phyloP scores from a whole-genome alignment of 768 basidiomycete genomes.

The Tricholoma saponaceum region DNA sequence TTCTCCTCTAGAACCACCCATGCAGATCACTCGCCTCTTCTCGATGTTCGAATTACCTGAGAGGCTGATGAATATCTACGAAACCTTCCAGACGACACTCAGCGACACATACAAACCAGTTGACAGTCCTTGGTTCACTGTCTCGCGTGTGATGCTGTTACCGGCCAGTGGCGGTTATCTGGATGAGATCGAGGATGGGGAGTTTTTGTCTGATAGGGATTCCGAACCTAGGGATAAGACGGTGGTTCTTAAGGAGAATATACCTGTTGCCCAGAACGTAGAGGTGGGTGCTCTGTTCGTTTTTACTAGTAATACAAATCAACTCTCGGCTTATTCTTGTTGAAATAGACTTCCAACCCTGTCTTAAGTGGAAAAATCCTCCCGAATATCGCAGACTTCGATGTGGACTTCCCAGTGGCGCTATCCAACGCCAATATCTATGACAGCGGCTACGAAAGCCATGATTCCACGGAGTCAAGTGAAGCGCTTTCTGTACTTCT shows the following conservation, averaged over 20 bases:
- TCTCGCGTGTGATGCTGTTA: not conserved
- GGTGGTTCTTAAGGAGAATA: not conserved
- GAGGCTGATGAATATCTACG: not conserved
- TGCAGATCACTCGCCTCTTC: not conserved
- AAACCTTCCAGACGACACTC: not conserved
- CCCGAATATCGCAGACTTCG: constrained; percentile 10
- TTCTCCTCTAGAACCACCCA: not conserved
- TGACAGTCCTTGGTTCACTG: not conserved
- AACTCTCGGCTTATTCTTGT: not conserved
- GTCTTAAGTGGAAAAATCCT: constrained; percentile 9
- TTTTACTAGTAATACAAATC: not conserved
- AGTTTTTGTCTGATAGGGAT: not conserved
- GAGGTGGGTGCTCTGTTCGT: no score
- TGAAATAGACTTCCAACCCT: not conserved
- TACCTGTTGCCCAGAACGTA: not conserved
- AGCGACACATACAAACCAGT: not conserved
- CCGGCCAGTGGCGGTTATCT: not conserved
- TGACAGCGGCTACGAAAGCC: not conserved
- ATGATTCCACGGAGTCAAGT: constrained; percentile 8
- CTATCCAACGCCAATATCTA: constrained; percentile 4
- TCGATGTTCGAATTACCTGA: not conserved
- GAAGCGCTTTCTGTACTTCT: constrained; percentile 1
- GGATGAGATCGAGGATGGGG: not conserved
- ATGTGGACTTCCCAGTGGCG: not conserved
- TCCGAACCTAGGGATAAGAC: not conserved